Evolutionary conservation across 495 filamentous ascomycete species (phyloP).

Genomic region (Xanthoparmelia taractica): DNA sequence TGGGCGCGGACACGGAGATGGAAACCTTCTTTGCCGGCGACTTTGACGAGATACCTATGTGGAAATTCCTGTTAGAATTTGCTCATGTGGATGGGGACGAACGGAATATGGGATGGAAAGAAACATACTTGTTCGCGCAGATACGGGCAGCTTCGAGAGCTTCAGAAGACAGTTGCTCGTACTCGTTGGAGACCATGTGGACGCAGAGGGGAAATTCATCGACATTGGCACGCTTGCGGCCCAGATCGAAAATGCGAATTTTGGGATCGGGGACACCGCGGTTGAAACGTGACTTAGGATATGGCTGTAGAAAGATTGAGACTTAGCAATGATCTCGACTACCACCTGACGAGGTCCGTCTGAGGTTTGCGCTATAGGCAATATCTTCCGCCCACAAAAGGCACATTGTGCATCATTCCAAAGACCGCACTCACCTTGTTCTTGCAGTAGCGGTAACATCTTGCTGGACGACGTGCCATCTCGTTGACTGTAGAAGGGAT

Average conservation of each 20-base stretch:
- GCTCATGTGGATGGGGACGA: neutral
- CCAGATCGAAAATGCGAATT: slow-evolving; percentile 99
- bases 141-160: slow-evolving; percentile 99
- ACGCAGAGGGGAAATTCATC: slow-evolving; percentile 98
- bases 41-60: slow-evolving; percentile 83
- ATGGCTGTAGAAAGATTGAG: slow-evolving; percentile 54
- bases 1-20: slow-evolving; percentile 96
- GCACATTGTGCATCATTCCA: neutral
- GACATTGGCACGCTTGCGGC: slow-evolving; percentile 94
- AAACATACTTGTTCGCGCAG: slow-evolving; percentile 90
- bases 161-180: slow-evolving; percentile 97
- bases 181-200: slow-evolving; percentile 99
- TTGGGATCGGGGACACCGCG: slow-evolving; percentile 99
- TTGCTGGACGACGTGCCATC: slow-evolving; percentile 96
- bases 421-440: slow-evolving; percentile 76
- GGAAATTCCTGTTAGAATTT: slow-evolving; percentile 18
- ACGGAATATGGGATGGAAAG: neutral
- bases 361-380: neutral
- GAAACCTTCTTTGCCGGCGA: slow-evolving; percentile 97
- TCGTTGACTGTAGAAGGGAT: slow-evolving; percentile 55
- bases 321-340: neutral
- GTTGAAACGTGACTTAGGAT: slow-evolving; percentile 99
- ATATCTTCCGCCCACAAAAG: neutral
- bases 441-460: slow-evolving; percentile 99
- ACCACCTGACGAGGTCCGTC: neutral